These are phyloP conservation scores for Suzukiozyma palmioleophila DNA, from an alignment of 1,139 yeast species.

Conservation along the genomic window DNA sequence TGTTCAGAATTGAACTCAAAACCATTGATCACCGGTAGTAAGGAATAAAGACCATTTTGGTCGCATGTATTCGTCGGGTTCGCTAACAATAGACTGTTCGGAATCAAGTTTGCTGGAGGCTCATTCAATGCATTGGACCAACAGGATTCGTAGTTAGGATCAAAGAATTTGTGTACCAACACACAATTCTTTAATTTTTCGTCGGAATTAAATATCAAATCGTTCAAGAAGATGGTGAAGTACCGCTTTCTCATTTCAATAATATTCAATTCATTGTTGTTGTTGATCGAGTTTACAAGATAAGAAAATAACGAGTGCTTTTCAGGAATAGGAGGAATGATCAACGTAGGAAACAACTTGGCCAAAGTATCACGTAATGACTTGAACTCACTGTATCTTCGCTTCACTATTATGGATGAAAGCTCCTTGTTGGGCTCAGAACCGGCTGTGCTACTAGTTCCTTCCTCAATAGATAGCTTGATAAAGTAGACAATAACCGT, in stretches of 20 bases:
- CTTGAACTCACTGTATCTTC: constrained; percentile 54
- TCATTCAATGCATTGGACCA: constrained; percentile 47
- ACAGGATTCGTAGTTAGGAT: constrained; percentile 45
- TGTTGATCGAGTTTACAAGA: constrained; percentile 37
- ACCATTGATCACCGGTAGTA: constrained; percentile 37
- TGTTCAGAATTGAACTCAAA: constrained; percentile 28
- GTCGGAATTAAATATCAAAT: constrained; percentile 28
- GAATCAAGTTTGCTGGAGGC: constrained; percentile 41
- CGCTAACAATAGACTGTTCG: constrained; percentile 36
- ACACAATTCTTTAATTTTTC: constrained; percentile 24
- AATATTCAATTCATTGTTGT: constrained; percentile 32
- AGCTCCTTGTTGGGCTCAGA: constrained; percentile 5
- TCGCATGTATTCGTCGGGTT: constrained; percentile 45
- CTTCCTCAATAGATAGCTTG: constrained; percentile 16
- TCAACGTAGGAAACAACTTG: constrained; percentile 45
- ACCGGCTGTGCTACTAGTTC: constrained; percentile 5
- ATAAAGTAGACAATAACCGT: constrained; percentile 41
- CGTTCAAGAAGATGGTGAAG: constrained; percentile 35
- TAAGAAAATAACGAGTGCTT: constrained; percentile 48
- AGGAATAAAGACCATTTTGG: constrained; percentile 42
- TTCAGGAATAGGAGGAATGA: constrained; percentile 57
- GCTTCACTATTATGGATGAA: constrained; percentile 31
- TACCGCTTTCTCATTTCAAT: constrained; percentile 41
- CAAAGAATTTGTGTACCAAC: constrained; percentile 40
- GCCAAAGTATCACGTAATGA: constrained; percentile 44